A percentile compares a stretch with the other conserved stretches of the same genome.
Evolutionary conservation across 2,329 filamentous ascomycete genomes (phyloP).

Genomic region (Exserohilum rostratum): DNA sequence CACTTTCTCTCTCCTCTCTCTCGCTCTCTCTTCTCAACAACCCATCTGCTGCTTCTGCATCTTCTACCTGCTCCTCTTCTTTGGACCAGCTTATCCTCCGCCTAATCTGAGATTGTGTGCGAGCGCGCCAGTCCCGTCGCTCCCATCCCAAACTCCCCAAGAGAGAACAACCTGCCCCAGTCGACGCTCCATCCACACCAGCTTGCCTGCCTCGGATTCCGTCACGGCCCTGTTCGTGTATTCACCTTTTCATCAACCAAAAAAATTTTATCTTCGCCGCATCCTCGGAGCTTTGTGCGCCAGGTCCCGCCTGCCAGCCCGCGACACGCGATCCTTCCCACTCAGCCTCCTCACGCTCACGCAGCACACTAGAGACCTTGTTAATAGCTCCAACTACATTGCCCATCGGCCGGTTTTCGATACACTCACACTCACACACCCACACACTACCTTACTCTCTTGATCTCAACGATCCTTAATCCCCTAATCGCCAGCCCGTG

Average conservation of each 20-base stretch:
- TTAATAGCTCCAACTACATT: constrained; percentile 48
- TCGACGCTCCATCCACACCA: constrained; percentile 26
- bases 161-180: constrained; percentile 29
- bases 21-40: constrained; percentile 32
- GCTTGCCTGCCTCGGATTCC: constrained; percentile 27
- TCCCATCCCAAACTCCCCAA: constrained; percentile 25
- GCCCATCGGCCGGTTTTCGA: constrained; percentile 47
- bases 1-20: constrained; percentile 42
- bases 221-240: constrained; percentile 35
- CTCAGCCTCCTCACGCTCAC: constrained; percentile 5
- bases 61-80: constrained; percentile 42
- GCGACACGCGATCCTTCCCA: constrained; percentile 25
- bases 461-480: constrained; percentile 50
- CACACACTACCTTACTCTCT: constrained; percentile 29
- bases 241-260: constrained; percentile 22
- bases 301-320: constrained; percentile 23
- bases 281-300: constrained; percentile 1
- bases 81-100: constrained; percentile 39
- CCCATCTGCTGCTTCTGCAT: constrained; percentile 43
- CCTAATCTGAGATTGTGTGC: constrained; percentile 34
- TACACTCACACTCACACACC: constrained; percentile 18
- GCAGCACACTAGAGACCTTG: constrained; percentile 32
- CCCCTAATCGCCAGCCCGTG: constrained; percentile 42
- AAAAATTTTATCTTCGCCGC: constrained; percentile 21
- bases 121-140: constrained; percentile 49